phyloP scores from a whole-genome alignment of 2,329 filamentous ascomycete genomes.

The Colletotrichum echinochloae region DNA sequence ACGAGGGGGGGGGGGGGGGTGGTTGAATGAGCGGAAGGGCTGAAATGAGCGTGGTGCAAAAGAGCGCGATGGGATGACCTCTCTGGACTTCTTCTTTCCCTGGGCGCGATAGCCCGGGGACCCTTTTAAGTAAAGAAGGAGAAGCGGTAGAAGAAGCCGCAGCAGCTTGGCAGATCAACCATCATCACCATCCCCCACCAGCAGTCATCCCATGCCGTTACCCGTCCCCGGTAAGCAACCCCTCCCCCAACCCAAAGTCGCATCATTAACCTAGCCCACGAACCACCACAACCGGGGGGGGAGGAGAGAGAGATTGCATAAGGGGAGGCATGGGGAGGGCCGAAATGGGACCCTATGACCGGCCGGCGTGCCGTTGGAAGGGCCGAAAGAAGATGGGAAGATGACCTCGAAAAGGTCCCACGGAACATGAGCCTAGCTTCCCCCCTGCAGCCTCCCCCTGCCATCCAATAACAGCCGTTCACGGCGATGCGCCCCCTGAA shows the following conservation, averaged over 20 bases:
- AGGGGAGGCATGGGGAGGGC: neutral
- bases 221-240: neutral
- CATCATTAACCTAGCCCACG: conserved; percentile 12
- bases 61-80: neutral
- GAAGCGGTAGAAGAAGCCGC: neutral
- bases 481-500: no score
- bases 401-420: neutral
- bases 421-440: neutral
- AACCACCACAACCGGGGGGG: conserved; percentile 12
- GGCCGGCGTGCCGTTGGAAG: neutral
- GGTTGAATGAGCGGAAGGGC: neutral
- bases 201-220: neutral
- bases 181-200: neutral
- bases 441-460: conserved; percentile 13
- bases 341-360: neutral
- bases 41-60: neutral
- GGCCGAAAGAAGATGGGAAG: neutral
- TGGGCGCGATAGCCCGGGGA: neutral
- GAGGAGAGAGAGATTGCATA: neutral
- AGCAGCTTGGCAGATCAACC: neutral
- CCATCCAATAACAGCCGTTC: no score
- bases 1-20: neutral
- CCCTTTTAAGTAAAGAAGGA: conserved; percentile 29
- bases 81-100: no score
- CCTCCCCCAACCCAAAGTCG: neutral